Percentiles rank a stretch among this genome's conserved stretches.
Evolutionary conservation across 2,329 filamentous ascomycete species (phyloP).

Genomic region (Chaetomium sp.): DNA sequence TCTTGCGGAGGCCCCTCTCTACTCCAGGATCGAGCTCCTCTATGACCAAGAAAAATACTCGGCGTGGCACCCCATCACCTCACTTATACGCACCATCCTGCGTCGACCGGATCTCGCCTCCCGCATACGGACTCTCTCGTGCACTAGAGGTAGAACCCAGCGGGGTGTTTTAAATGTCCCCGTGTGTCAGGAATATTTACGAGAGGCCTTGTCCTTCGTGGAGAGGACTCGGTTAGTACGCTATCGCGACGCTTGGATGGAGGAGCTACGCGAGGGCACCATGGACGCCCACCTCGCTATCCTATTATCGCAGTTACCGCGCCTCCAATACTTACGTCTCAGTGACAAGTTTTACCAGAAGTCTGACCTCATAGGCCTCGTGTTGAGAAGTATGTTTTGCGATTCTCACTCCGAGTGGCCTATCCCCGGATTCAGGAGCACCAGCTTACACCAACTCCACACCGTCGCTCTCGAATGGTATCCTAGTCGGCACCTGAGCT

Average conservation of each 20-base stretch:
- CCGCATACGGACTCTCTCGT: not conserved
- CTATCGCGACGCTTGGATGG: not conserved
- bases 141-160: not conserved
- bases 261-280: not conserved
- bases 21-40: not conserved
- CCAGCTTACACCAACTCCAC: not conserved
- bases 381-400: not conserved
- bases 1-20: not conserved
- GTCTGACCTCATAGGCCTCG: not conserved
- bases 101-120: not conserved
- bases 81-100: not conserved
- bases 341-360: not conserved
- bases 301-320: not conserved
- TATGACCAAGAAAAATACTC: not conserved
- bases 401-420: not conserved
- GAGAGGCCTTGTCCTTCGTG: not conserved
- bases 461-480: not conserved
- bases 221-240: not conserved
- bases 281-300: not conserved
- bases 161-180: not conserved
- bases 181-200: not conserved
- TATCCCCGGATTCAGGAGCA: not conserved
- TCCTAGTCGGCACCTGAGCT: too few species aligned
- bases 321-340: not conserved
- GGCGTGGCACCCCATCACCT: not conserved